These are phyloP conservation scores for Irpex sp. DNA, from an alignment of 1,284 basidiomycete genomes.

Conservation along the genomic window DNA sequence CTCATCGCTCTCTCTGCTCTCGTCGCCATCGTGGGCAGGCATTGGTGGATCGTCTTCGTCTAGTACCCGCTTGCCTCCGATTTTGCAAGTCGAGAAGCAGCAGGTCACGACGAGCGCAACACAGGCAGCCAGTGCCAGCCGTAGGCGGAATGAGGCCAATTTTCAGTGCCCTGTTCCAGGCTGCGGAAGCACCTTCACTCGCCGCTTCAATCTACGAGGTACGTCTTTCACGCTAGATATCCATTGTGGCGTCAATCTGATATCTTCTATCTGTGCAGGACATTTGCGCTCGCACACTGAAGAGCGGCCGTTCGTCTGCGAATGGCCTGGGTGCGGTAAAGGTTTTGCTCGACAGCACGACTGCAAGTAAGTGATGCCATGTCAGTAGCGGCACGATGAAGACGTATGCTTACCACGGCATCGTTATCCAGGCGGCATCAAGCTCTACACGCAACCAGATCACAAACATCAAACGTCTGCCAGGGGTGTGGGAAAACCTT, in stretches of 20 bases:
- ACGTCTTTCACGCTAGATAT: conserved; percentile 19
- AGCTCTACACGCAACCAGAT: conserved; percentile 81
- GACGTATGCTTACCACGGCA: background rate
- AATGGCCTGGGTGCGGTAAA: conserved; percentile 91
- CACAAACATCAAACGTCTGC: conserved; percentile 77
- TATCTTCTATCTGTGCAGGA: conserved; percentile 44
- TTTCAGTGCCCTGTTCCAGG: conserved; percentile 94
- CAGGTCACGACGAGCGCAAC: conserved; percentile 95
- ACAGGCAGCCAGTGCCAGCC: conserved; percentile 85
- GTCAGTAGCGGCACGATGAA: background rate
- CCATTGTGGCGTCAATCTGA: conserved; percentile 10
- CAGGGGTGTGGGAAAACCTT: conserved; percentile 93
- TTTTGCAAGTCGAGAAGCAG: conserved; percentile 85
- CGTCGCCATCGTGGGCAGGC: background rate
- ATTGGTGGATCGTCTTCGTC: conserved; percentile 20
- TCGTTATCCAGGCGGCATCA: conserved; percentile 65
- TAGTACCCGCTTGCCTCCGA: conserved; percentile 70
- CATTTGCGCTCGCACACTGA: conserved; percentile 96
- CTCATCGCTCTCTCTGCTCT: conserved; percentile 5
- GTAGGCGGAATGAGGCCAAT: conserved; percentile 86
- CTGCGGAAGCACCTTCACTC: conserved; percentile 93
- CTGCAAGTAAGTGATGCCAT: conserved; percentile 66
- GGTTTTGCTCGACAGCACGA: conserved; percentile 94
- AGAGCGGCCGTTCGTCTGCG: conserved; percentile 90
- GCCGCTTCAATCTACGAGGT: conserved; percentile 83